phyloP scores from a whole-genome alignment of 352 stramenopile species.

The Pythium grandisporangium region DNA sequence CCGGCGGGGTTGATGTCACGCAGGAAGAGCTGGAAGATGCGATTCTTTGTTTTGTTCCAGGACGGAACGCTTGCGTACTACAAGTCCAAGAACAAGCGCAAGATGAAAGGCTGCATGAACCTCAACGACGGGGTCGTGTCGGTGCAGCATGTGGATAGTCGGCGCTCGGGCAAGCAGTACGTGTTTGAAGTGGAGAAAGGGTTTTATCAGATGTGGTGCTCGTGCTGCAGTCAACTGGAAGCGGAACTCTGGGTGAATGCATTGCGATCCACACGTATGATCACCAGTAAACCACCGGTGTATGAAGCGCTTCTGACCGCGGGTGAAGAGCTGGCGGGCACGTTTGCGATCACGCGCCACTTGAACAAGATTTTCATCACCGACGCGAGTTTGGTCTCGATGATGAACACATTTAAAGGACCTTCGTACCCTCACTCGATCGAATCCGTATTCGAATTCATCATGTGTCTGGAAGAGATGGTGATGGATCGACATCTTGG shows the following conservation, averaged over 20 bases:
- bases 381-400: constrained; percentile 38
- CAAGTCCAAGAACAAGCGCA: constrained; percentile 59
- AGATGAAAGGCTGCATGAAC: constrained; percentile 76
- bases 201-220: constrained; percentile 76
- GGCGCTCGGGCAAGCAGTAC: constrained; percentile 50
- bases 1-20: background rate
- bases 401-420: constrained; percentile 40
- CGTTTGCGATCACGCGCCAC: constrained; percentile 38
- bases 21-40: constrained; percentile 81
- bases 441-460: constrained; percentile 41
- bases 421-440: constrained; percentile 37
- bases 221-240: constrained; percentile 67
- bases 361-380: constrained; percentile 82
- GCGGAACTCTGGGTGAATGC: constrained; percentile 75
- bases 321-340: constrained; percentile 39
- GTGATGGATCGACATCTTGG: constrained; percentile 65
- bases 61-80: constrained; percentile 83
- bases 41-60: constrained; percentile 79
- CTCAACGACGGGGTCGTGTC: constrained; percentile 80
- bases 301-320: constrained; percentile 62
- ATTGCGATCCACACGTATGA: constrained; percentile 35
- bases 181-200: constrained; percentile 81
- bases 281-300: constrained; percentile 19
- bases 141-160: constrained; percentile 72
- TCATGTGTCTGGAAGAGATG: constrained; percentile 48